Evolutionary conservation across 2,329 filamentous ascomycete species (phyloP), one percentile per base, ranked within the genome.

Genomic region (Colletotrichum camelliae): DNA sequence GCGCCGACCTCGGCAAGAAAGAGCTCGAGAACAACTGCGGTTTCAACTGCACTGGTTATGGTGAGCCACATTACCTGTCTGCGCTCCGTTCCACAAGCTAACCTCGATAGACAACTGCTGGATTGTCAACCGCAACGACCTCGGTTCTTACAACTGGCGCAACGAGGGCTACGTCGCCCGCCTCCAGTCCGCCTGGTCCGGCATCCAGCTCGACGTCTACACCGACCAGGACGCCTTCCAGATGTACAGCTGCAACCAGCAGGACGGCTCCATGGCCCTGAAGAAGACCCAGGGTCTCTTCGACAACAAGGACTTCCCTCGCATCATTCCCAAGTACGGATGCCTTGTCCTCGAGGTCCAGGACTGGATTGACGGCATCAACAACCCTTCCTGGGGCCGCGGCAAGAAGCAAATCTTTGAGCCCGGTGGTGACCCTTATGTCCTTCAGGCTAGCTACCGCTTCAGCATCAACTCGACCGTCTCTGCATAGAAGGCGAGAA

Each of bases 321-420:
- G 93, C 48, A 90, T 90, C 9, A 93, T 95, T 31, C 89, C 91
- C 72, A 83, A 96, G 87, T 95, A 96, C 81, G 96, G 95, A 37
- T 98, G 96, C 84, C 82, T 98, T 31, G 96, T 98, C 65, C 90
- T 98, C 84, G 96, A 98, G 87, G 95, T 97, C 15, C 92, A 98
- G 88, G 96, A 97, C 83, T 98, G 93, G 91, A 98, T 98, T 81
- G 96, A 98, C 82, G 96, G 90, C 31, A 97, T 98, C 86, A 98
- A 98, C 86, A 91, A 97, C 80, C 96, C 96, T 0, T 91, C 95
- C 84, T 98, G 96, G 96, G 92, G 92, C 75, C 91, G 96, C 71
- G 85, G 88, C 62, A 81, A 81, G 70, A 92, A 89, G 85, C 91
- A 93, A 81, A 86, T 94, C 75, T 93, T 86, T 79, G 88, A 85